A percentile compares a stretch with the other conserved stretches of the same genome.
These are phyloP conservation scores for Fusarium nisikadoi DNA, from an alignment of 2,329 filamentous ascomycete genomes.

Conservation along the genomic window DNA sequence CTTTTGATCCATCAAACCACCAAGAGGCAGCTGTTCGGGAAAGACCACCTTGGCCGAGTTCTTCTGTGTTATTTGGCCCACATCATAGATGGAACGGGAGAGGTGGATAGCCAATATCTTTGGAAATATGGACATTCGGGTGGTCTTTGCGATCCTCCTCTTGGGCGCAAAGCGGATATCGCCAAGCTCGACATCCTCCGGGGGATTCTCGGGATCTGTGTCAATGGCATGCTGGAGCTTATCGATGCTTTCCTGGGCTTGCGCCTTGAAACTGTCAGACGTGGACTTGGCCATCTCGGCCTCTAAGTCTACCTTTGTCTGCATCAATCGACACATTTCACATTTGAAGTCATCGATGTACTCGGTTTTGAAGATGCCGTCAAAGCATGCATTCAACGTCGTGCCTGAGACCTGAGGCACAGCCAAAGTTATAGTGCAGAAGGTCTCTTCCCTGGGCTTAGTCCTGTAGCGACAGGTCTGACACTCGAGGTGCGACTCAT, in stretches of 20 bases:
- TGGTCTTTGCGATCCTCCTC: constrained; percentile 86
- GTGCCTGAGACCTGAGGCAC: constrained; percentile 87
- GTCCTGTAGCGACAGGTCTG: constrained; percentile 90
- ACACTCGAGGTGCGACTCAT: constrained; percentile 96
- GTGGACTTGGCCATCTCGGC: constrained; percentile 66
- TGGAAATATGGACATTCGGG: constrained; percentile 86
- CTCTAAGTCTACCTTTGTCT: constrained; percentile 75
- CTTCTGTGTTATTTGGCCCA: constrained; percentile 81
- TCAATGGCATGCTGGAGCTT: constrained; percentile 76
- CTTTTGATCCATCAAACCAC: constrained; percentile 79
- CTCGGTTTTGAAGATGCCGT: constrained; percentile 93
- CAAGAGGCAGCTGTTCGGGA: constrained; percentile 85
- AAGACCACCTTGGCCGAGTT: constrained; percentile 95
- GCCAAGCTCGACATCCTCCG: constrained; percentile 78
- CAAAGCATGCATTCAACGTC: constrained; percentile 87
- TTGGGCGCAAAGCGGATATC: constrained; percentile 80
- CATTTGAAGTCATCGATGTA: constrained; percentile 98
- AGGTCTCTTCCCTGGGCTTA: constrained; percentile 82
- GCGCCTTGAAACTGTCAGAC: constrained; percentile 62
- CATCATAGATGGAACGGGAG: constrained; percentile 91
- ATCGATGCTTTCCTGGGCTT: constrained; percentile 67
- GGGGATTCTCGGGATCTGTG: constrained; percentile 82
- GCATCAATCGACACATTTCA: constrained; percentile 87
- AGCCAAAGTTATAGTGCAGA: constrained; percentile 91
- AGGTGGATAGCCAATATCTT: constrained; percentile 92